phyloP scores from a whole-genome alignment of 2,329 filamentous ascomycete species.

The Sclerotinia glacialis region DNA sequence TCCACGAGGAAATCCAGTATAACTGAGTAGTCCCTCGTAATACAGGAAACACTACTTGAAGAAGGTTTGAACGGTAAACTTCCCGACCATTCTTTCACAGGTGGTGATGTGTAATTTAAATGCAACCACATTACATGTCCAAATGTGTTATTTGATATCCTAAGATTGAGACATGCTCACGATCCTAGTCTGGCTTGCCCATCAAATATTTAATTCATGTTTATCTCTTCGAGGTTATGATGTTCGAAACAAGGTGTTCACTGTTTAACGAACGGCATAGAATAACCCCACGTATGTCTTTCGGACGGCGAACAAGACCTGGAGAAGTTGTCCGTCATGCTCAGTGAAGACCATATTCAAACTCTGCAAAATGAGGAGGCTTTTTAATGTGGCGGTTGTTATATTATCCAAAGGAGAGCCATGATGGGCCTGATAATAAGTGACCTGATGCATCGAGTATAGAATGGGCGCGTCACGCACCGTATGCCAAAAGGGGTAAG shows the following conservation, averaged over 20 bases:
- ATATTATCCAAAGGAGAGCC: neutral
- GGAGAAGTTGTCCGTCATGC: neutral
- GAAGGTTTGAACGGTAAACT: conserved; percentile 45
- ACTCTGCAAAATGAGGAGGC: neutral
- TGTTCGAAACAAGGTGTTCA: neutral
- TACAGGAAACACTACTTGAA: conserved; percentile 36
- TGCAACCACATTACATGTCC: neutral
- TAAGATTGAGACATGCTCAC: neutral
- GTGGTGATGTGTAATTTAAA: conserved; percentile 36
- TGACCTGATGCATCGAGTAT: neutral
- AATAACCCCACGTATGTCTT: neutral
- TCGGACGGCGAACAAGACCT: neutral
- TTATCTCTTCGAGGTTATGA: neutral
- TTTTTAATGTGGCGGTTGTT: neutral
- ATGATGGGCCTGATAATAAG: neutral
- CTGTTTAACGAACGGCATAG: neutral
- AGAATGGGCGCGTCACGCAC: too few relatives aligned
- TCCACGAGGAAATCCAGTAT: conserved; percentile 40
- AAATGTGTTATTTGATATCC: neutral
- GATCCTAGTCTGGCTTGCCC: neutral
- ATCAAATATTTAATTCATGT: neutral
- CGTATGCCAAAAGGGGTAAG: too few relatives aligned
- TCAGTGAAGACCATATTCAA: neutral
- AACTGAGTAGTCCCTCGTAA: conserved; percentile 39
- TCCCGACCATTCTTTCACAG: conserved; percentile 39